These are phyloP conservation scores for Phytophthora niederhauseri DNA, from an alignment of 352 stramenopile genomes.

Conservation along the genomic window DNA sequence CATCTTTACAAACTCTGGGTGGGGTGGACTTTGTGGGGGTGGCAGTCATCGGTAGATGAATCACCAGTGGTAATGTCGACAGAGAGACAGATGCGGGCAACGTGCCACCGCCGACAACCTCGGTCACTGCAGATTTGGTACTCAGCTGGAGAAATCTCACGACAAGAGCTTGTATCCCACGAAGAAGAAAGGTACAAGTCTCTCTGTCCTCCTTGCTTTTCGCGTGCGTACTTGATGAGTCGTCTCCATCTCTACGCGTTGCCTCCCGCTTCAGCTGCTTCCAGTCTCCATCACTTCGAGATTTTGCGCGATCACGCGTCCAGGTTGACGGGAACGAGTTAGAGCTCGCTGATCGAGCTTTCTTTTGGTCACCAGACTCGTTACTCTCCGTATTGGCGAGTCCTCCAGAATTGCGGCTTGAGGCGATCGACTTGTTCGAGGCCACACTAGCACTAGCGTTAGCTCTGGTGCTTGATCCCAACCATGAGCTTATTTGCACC, in stretches of 20 bases:
- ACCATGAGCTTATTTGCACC: constrained; percentile 48
- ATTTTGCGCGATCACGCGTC: constrained; percentile 44
- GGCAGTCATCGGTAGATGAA: constrained; percentile 40
- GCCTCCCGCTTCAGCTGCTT: constrained; percentile 24
- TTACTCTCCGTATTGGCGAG: neutral
- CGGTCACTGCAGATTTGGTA: constrained; percentile 10
- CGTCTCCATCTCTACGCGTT: constrained; percentile 3
- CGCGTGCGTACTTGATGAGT: neutral
- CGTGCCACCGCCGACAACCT: constrained; percentile 23
- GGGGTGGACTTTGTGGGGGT: constrained; percentile 20
- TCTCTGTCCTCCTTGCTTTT: constrained; percentile 21
- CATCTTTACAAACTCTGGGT: constrained; percentile 41
- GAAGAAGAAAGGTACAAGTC: constrained; percentile 25
- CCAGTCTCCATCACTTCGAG: constrained; percentile 57
- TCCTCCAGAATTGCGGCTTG: constrained; percentile 13
- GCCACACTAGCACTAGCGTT: neutral
- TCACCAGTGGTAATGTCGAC: constrained; percentile 31
- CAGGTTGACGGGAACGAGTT: constrained; percentile 26
- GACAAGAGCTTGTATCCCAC: constrained; percentile 31
- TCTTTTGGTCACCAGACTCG: constrained; percentile 11
- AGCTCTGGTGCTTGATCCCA: constrained; percentile 31
- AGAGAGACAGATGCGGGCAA: constrained; percentile 16
- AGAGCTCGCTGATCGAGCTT: constrained; percentile 21
- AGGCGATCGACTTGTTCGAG: constrained; percentile 16
- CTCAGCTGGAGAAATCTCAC: constrained; percentile 33